Evolutionary conservation across 2,329 filamentous ascomycete species (phyloP), one percentile per base, ranked within the genome.

Genomic region (Fusarium caatingaense): DNA sequence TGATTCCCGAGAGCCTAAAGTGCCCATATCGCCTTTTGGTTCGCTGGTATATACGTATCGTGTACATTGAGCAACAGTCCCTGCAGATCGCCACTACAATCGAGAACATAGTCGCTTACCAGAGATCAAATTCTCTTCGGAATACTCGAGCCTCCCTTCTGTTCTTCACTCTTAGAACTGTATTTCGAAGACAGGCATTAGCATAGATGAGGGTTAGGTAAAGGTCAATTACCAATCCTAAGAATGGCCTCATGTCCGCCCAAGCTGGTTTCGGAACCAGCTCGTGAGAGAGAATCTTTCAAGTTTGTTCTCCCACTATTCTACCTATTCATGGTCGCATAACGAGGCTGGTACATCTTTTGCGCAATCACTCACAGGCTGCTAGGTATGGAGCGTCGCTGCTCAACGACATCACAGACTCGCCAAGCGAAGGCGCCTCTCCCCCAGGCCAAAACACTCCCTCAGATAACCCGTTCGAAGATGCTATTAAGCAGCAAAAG

Each of bases 231-330:
- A n/a, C 9, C n/a, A 44, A 20, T 8, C 16, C 27, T 30, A 54
- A 42, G 27, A 13, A 68, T 68, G 66, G 32, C 49, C 20, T 60
- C 64, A 44, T 48, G 16, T 25, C n/a, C 45, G 28, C 49, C 49
- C 21, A 56, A 68, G 32, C 49, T 53, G 45, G 64, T 68, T 9
- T 68, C 59, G 16, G 64, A 68, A 58, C 42, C 66, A 53, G 45
- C 60, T 42, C 64, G 66, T 18, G 66, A 68, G 37, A 48, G 64
- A 32, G 66, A 68, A 65, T 56, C 66, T 4, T 60, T 68, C 49
- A 68, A 69, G 66, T 69, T 44, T n/a, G 66, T 69, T 28, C 11
- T 21, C 20, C 23, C 25, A 8, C 30, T 27, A 15, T 50, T 20
- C 23, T 27, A 6, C 12, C 15, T 13, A 28, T 42, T 18, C 21